A percentile compares a stretch with the other conserved stretches of the same genome.
phyloP scores from a whole-genome alignment of 1,284 basidiomycete genomes.

The Afroboletus lepidellus region DNA sequence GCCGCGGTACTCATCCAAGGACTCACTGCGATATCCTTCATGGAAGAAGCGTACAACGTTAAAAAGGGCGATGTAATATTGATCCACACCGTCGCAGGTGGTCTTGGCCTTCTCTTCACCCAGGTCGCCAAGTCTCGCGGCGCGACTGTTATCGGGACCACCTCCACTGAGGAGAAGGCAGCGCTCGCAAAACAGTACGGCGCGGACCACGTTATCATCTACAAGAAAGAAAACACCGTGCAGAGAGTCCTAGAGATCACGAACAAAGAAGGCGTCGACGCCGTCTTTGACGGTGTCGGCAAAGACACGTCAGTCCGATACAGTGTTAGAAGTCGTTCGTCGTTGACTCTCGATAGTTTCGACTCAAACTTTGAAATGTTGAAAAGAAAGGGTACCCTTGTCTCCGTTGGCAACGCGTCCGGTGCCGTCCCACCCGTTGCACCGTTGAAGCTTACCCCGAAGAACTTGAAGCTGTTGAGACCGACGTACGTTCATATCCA shows the following conservation, averaged over 20 bases:
- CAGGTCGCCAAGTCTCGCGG: conserved; percentile 71
- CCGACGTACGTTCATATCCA: conserved; percentile 57
- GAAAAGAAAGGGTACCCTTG: conserved; percentile 78
- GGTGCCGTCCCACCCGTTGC: conserved; percentile 75
- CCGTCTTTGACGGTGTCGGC: conserved; percentile 91
- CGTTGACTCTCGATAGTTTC: conserved; percentile 49
- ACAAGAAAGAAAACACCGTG: conserved; percentile 71
- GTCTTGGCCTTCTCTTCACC: conserved; percentile 60
- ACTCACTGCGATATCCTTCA: conserved; percentile 77
- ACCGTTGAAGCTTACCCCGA: conserved; percentile 72
- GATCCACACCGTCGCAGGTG: conserved; percentile 89
- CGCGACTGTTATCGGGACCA: conserved; percentile 93
- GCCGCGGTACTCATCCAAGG: conserved; percentile 75
- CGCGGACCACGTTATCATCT: conserved; percentile 85
- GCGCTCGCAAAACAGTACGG: conserved; percentile 79
- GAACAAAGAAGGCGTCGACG: conserved; percentile 81
- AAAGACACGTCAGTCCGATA: conserved; percentile 71
- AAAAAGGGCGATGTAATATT: conserved; percentile 74
- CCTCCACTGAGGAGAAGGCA: conserved; percentile 84
- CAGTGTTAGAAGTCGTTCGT: neutral
- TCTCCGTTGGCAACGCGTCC: conserved; percentile 91
- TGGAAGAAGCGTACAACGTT: conserved; percentile 82
- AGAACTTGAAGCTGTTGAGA: conserved; percentile 80
- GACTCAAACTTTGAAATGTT: conserved; percentile 81
- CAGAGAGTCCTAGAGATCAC: conserved; percentile 78